phyloP scores from a whole-genome alignment of 805 yeast genomes.

The Zygosaccharomyces lentus region DNA sequence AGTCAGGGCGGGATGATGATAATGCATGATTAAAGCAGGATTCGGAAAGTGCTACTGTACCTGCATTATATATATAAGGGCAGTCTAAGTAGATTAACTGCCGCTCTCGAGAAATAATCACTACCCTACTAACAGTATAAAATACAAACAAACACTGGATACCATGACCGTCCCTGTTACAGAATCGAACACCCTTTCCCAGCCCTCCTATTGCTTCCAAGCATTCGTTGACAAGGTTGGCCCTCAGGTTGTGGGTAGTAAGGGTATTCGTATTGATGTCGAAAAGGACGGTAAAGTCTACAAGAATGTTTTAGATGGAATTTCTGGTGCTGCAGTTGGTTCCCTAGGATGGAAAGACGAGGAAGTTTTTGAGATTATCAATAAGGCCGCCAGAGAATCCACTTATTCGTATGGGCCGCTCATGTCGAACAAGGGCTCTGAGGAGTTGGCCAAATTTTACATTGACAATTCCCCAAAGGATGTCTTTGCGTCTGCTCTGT shows the following conservation, averaged over 20 bases:
- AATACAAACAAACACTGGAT: not conserved
- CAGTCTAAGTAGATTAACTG: too few relatives aligned
- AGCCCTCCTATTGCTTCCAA: slow-evolving; percentile 42
- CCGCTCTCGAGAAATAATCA: not conserved
- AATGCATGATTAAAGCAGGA: too few relatives aligned
- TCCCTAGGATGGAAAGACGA: slow-evolving; percentile 44
- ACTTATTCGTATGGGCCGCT: slow-evolving; percentile 37
- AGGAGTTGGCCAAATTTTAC: slow-evolving; percentile 41
- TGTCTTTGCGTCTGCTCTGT: slow-evolving; percentile 39
- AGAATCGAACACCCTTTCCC: slow-evolving; percentile 1
- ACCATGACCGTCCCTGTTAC: not conserved
- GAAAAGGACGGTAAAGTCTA: slow-evolving; percentile 39
- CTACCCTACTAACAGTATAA: not conserved
- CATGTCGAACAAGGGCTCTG: slow-evolving; percentile 38
- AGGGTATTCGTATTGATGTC: slow-evolving; percentile 40
- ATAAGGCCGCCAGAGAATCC: slow-evolving; percentile 37
- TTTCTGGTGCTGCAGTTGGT: slow-evolving; percentile 52
- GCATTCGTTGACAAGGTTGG: slow-evolving; percentile 37
- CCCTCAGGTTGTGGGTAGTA: slow-evolving; percentile 41
- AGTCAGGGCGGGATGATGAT: too few relatives aligned
- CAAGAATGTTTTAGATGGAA: slow-evolving; percentile 39
- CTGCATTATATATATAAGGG: too few relatives aligned
- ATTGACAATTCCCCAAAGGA: slow-evolving; percentile 39
- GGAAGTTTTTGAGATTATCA: slow-evolving; percentile 34
- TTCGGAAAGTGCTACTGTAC: too few relatives aligned